Evolutionary conservation across 345 rosid genomes (phyloP), one percentile per base, ranked within the genome.

Genomic region (Gynandropsis gynandra): DNA sequence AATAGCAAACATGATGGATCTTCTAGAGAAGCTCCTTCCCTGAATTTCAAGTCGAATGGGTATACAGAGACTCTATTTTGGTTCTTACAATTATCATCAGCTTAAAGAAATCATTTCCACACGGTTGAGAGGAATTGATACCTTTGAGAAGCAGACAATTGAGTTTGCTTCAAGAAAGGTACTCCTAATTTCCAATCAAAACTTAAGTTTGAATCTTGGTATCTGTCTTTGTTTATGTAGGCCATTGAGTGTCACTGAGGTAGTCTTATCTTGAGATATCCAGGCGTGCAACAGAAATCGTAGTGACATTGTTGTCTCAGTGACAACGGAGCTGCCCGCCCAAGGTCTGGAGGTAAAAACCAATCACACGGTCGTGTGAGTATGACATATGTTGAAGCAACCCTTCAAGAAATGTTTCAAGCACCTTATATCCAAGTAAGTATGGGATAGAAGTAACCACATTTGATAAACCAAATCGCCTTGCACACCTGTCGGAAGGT

Each of bases 1-100:
- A 39, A 84, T 90, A 66, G 96, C 98, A 60, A 90, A 90, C 67
- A 90, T 96, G 13, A 90, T 90, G 98, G 96, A 90, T 72, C 95
- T 90, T 56, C 98, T 95, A 42, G 98, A 90, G 73, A 90, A 84
- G 80, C 58, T 90, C 63, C 95, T 90, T 61, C 98, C 98, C 53
- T 93, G 96, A 42, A 87, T 90, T 52, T 90, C 98, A 46, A 90
- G 98, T 68, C 75, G 96, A 42, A 73, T 87, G 95, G 98, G 96
- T 65, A 81, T 90, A 45, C 95, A 87, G 56, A 87, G 98, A 72
- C 87, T 87, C 15, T 87, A 96, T 71, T 90, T 90, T 52, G 89
- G 95, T 55, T 96, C 98, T 52, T 90, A 90, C 52, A 87, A 82
- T 27, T 74, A 76, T 69, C 85, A 75, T 61, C 98, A 90, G 68